Evolutionary conservation across 2,329 filamentous ascomycete genomes (phyloP).

Genomic region (Ascosphaera aggregata): DNA sequence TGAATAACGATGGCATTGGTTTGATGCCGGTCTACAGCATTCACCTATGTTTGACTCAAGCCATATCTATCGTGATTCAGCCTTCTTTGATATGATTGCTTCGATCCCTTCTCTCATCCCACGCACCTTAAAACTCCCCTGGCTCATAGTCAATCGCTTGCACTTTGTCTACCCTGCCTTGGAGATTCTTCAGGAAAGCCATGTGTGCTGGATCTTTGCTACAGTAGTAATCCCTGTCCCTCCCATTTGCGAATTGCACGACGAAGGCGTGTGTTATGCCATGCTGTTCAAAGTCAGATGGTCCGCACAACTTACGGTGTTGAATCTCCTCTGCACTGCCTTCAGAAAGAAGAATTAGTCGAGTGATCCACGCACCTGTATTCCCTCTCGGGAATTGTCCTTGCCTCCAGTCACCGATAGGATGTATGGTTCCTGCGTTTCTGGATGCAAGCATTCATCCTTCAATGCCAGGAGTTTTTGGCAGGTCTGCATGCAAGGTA

Average conservation of each 20-base stretch:
- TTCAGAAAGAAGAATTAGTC: too few species aligned
- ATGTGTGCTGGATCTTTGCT: slow-evolving; percentile 39
- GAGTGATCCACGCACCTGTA: slow-evolving; percentile 29
- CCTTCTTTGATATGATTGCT: too few species aligned
- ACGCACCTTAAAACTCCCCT: slow-evolving; percentile 9
- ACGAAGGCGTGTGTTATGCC: slow-evolving; percentile 49
- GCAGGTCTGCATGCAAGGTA: slow-evolving; percentile 23
- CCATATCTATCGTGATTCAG: too few species aligned
- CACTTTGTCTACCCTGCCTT: slow-evolving; percentile 12
- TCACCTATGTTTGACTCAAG: too few species aligned
- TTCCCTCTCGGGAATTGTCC: slow-evolving; percentile 38
- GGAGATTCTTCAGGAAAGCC: slow-evolving; percentile 28
- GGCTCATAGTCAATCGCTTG: slow-evolving; percentile 16
- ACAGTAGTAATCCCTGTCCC: slow-evolving; percentile 47
- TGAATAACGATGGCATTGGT: too few species aligned
- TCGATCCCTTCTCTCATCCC: background rate
- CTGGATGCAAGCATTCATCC: slow-evolving; percentile 35
- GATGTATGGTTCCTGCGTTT: slow-evolving; percentile 36
- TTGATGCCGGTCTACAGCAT: too few species aligned
- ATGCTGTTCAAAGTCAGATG: slow-evolving; percentile 24
- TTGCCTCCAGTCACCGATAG: slow-evolving; percentile 32
- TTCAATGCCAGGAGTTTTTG: slow-evolving; percentile 32
- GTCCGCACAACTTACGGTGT: too few species aligned
- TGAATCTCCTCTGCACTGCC: too few species aligned
- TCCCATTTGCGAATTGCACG: slow-evolving; percentile 36